Conservation (phyloP, 2,329 filamentous ascomycete genomes). For the Colletotrichum gloeosporioides region DNA sequence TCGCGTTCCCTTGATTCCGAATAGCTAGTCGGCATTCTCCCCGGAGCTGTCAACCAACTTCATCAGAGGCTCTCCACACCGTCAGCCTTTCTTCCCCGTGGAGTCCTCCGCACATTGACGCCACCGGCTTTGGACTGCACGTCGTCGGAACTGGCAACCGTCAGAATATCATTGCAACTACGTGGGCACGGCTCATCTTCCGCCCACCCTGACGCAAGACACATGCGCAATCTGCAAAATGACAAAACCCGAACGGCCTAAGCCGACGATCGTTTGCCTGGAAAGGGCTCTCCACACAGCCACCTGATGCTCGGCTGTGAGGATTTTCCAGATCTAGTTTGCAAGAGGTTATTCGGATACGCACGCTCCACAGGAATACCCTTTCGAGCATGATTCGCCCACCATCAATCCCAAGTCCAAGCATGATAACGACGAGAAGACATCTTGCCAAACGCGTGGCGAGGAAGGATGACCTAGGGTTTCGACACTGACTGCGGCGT, state of each 20-base stretch:
- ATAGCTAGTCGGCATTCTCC: not conserved
- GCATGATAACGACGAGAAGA: not conserved
- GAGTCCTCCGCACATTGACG: not conserved
- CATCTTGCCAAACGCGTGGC: not conserved
- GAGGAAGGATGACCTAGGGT: not conserved
- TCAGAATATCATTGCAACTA: not conserved
- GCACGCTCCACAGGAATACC: not conserved
- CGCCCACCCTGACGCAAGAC: not conserved
- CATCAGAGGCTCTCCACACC: not conserved
- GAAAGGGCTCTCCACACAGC: not conserved
- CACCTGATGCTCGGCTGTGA: not conserved
- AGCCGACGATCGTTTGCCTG: not conserved
- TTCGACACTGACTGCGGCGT: not conserved
- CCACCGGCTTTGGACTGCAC: not conserved
- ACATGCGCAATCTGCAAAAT: not conserved
- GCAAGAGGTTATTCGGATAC: not conserved
- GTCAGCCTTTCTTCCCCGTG: not conserved
- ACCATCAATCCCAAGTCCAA: not conserved
- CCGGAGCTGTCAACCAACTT: not conserved
- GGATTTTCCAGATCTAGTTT: not conserved
- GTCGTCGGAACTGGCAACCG: not conserved
- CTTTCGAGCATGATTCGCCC: not conserved
- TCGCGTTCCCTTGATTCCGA: slow-evolving; percentile 13
- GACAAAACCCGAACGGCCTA: not conserved
- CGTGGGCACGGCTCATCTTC: not conserved